phyloP scores from a whole-genome alignment of 2,329 filamentous ascomycete species.

The Trichothecium roseum region DNA sequence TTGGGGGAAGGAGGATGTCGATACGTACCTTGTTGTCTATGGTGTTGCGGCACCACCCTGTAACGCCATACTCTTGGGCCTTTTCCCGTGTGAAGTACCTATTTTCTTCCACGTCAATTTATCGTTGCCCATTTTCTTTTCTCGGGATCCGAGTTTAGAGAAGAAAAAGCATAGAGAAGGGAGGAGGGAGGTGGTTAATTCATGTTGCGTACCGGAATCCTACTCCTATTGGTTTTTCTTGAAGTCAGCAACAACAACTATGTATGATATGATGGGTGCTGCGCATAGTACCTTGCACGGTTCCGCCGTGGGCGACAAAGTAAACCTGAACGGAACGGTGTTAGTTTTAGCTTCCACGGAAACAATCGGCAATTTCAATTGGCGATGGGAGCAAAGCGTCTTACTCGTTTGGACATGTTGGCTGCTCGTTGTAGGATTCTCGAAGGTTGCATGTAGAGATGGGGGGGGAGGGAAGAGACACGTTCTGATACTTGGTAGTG shows the following conservation, averaged over 20 bases:
- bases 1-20: background rate
- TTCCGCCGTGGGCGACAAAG: slow-evolving; percentile 53
- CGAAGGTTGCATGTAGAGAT: too few relatives aligned
- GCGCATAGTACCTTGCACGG: slow-evolving; percentile 55
- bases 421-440: background rate
- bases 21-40: slow-evolving; percentile 38
- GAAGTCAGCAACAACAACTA: slow-evolving; percentile 15
- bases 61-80: slow-evolving; percentile 38
- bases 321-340: slow-evolving; percentile 48
- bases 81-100: slow-evolving; percentile 46
- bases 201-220: slow-evolving; percentile 35
- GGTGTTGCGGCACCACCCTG: slow-evolving; percentile 54
- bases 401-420: slow-evolving; percentile 19
- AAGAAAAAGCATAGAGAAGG: background rate
- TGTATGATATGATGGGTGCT: background rate
- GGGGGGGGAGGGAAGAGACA: too few relatives aligned
- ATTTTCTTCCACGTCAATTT: background rate
- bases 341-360: too few relatives aligned
- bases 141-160: too few relatives aligned
- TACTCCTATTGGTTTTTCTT: slow-evolving; percentile 40
- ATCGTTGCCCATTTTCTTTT: too few relatives aligned
- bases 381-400: too few relatives aligned
- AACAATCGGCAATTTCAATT: too few relatives aligned
- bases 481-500: background rate
- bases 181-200: background rate